Evolutionary conservation across 495 filamentous ascomycete genomes (phyloP).

Genomic region (Evansstolkia leycettana): DNA sequence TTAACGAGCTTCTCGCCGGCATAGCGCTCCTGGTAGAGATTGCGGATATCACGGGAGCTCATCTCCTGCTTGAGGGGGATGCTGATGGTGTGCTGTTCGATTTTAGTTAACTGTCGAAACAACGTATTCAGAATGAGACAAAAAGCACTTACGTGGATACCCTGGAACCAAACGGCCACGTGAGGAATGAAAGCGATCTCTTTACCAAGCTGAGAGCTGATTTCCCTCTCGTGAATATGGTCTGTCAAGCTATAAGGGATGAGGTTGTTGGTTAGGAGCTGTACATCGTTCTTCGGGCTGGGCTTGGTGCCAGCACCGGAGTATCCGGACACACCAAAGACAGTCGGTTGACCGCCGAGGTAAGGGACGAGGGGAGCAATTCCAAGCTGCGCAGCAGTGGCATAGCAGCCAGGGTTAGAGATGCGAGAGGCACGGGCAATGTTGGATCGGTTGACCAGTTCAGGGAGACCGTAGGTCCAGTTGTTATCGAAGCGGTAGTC

Average conservation of each 20-base stretch:
- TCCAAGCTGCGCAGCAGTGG: slow-evolving; percentile 88
- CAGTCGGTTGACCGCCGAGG: slow-evolving; percentile 68
- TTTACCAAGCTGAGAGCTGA: slow-evolving; percentile 63
- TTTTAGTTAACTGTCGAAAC: slow-evolving; percentile 7
- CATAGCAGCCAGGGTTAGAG: slow-evolving; percentile 92
- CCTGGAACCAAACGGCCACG: slow-evolving; percentile 95
- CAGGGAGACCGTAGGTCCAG: slow-evolving; percentile 95
- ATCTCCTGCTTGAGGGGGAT: slow-evolving; percentile 76
- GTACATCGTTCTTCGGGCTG: slow-evolving; percentile 86
- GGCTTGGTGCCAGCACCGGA: slow-evolving; percentile 95
- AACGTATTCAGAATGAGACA: neutral
- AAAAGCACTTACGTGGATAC: slow-evolving; percentile 50
- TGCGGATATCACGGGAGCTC: slow-evolving; percentile 82
- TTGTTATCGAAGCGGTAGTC: slow-evolving; percentile 85
- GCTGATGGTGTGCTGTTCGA: slow-evolving; percentile 61
- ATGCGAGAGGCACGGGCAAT: slow-evolving; percentile 80
- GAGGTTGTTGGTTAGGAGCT: slow-evolving; percentile 77
- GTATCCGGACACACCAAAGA: slow-evolving; percentile 93
- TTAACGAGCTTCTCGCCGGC: slow-evolving; percentile 91
- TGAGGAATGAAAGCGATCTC: slow-evolving; percentile 86
- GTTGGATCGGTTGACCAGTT: slow-evolving; percentile 63
- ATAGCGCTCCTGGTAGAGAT: slow-evolving; percentile 92
- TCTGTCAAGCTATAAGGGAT: slow-evolving; percentile 89
- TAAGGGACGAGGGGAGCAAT: slow-evolving; percentile 73
- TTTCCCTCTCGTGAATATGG: slow-evolving; percentile 94